A percentile compares a stretch with the other conserved stretches of the same genome.
Conservation (phyloP, 192 early-diverging fungal genomes). For the Cladochytrium replicatum region DNA sequence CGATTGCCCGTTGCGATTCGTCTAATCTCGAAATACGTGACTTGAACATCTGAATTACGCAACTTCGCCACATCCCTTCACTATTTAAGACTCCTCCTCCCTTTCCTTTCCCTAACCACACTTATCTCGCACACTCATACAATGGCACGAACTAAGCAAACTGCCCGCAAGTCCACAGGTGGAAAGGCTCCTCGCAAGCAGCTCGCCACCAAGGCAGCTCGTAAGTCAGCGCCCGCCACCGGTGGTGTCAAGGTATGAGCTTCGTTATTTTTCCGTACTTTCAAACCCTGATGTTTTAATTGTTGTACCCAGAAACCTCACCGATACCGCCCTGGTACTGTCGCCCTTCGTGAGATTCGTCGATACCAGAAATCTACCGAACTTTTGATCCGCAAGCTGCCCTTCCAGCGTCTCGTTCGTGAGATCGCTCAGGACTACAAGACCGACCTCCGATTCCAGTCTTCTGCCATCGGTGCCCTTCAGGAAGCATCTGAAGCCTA, state of each 20-base stretch:
- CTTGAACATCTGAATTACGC: too few species aligned
- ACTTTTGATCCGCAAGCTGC: slow-evolving; percentile 85
- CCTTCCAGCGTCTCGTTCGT: slow-evolving; percentile 93
- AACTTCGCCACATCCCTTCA: too few species aligned
- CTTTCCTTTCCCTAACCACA: too few species aligned
- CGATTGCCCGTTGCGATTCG: too few species aligned
- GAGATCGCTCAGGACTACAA: slow-evolving; percentile 99
- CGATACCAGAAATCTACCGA: slow-evolving; percentile 89
- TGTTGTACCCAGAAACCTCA: too few species aligned
- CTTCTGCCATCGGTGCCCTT: slow-evolving; percentile 97
- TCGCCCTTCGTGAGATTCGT: slow-evolving; percentile 86
- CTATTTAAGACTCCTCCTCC: too few species aligned
- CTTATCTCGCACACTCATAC: too few species aligned
- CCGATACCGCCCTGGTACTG: slow-evolving; percentile 81
- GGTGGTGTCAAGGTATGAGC: slow-evolving; percentile 84
- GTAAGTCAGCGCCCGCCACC: slow-evolving; percentile 88
- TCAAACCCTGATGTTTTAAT: too few species aligned
- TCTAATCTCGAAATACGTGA: too few species aligned
- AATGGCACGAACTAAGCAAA: slow-evolving; percentile 84
- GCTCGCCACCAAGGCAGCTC: slow-evolving; percentile 85
- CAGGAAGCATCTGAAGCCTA: slow-evolving; percentile 98
- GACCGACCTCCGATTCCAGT: slow-evolving; percentile 98
- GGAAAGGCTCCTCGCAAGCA: slow-evolving; percentile 98
- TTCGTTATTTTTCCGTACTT: too few species aligned
- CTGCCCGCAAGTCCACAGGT: slow-evolving; percentile 97